Evolutionary conservation across 2,329 filamentous ascomycete genomes (phyloP), one percentile per base, ranked within the genome.

Genomic region (Colletotrichum coccodes): DNA sequence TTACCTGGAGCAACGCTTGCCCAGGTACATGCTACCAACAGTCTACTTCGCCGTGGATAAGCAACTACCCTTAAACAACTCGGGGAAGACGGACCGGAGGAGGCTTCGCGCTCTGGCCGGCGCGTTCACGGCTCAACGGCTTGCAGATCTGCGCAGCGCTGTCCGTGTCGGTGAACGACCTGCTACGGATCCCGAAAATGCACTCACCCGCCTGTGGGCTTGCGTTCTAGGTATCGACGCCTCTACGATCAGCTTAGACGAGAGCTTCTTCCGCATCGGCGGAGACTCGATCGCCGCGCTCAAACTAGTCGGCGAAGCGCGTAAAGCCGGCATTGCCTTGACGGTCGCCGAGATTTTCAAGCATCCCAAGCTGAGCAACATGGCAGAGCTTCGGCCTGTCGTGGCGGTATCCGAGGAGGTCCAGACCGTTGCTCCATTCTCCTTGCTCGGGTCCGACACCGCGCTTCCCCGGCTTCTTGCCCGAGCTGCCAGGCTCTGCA

Each of bases 11-110:
- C 69, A 54, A 79, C 80, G 79, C 73, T 57, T 81, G 3, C 79
- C 79, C 0, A 65, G 68, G 0, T 80, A 79, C 66, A 81, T 81
- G 79, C 70, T 81, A 0, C 79, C 79, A 0, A 73, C 73, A 5
- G 68, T 75, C 7, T 80, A 73, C 67, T 36, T 80, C 7, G 71
- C 72, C 1, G 64, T 80, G 6, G n/a, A 40, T 18, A 60, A 72
- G 12, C 34, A 44, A 14, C 56, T 72, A 6, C 66, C 71, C 18
- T 59, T 72, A 50, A 73, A 66, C 18, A 28, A 59, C 28, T 68
- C 72, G 3, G 71, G 68, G 18, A 73, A 73, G 64, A 71, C 68
- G 2, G 70, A 73, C 52, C 56, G 72, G n/a, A 62, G 60, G 56
- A 50, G 47, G n/a, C 60, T 73, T 8, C 71, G 68, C 34, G 42